A percentile compares a stretch with the other conserved stretches of the same genome.
phyloP scores from a whole-genome alignment of 208 protist genomes.

The Acanthamoeba lugdunensis region DNA sequence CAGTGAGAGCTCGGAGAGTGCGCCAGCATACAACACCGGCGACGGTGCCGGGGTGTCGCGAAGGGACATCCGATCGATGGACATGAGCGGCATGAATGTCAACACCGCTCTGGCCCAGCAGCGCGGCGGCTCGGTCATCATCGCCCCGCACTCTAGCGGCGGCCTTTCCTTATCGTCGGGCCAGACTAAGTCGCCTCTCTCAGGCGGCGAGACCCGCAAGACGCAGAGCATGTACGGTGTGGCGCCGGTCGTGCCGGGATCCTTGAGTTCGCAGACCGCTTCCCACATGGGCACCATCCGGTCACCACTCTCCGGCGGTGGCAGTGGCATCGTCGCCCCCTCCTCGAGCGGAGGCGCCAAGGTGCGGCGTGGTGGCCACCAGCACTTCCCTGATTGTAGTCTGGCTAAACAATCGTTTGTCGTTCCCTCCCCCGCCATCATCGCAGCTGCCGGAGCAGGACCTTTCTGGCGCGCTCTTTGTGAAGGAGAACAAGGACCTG shows the following conservation, averaged over 20 bases:
- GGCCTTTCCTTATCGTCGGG: neutral
- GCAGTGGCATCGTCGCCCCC: neutral
- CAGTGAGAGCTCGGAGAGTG: too few relatives aligned
- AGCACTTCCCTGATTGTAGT: neutral
- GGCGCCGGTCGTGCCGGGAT: neutral
- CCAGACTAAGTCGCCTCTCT: neutral
- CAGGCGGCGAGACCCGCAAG: neutral
- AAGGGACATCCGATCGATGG: neutral
- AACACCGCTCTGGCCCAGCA: neutral
- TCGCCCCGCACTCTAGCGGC: neutral
- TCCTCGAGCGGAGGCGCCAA: neutral
- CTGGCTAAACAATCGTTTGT: neutral
- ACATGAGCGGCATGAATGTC: constrained; percentile 12
- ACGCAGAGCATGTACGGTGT: constrained; percentile 10
- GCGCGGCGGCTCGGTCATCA: neutral
- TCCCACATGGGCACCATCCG: constrained; percentile 8
- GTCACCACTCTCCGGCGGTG: neutral
- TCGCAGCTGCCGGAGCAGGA: neutral
- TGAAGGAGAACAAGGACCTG: constrained; percentile 37
- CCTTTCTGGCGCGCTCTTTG: neutral
- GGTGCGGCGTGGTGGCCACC: neutral
- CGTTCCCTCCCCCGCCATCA: neutral
- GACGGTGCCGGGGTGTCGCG: neutral
- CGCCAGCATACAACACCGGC: too few relatives aligned
- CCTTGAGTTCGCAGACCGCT: neutral